Evolutionary conservation across 345 rosid species (phyloP).

Genomic region (Acer saccharum): DNA sequence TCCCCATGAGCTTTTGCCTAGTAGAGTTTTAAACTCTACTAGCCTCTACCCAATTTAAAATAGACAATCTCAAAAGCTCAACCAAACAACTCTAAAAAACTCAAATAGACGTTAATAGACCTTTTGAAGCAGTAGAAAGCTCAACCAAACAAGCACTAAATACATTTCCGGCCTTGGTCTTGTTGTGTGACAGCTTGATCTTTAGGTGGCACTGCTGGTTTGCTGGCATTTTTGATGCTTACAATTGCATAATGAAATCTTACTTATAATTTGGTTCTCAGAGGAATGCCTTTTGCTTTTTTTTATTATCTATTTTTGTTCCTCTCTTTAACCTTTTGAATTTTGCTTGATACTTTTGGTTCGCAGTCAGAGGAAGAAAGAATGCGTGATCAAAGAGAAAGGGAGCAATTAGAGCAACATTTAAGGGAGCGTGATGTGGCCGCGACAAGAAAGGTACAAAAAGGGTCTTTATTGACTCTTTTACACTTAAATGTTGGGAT

Average conservation of each 20-base stretch:
- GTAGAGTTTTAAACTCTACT: too few relatives aligned
- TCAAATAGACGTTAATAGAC: too few relatives aligned
- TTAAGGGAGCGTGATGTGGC: slow-evolving; percentile 88
- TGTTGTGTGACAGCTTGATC: neutral
- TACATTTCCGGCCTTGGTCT: neutral
- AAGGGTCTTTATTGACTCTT: neutral
- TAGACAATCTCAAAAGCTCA: too few relatives aligned
- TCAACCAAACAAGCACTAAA: neutral
- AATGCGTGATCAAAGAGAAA: slow-evolving; percentile 86
- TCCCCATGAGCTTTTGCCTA: too few relatives aligned
- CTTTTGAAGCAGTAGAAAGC: too few relatives aligned
- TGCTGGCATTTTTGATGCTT: neutral
- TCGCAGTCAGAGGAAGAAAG: slow-evolving; percentile 92
- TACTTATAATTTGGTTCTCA: neutral
- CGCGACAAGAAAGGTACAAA: slow-evolving; percentile 69
- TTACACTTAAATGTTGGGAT: neutral
- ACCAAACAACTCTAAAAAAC: too few relatives aligned
- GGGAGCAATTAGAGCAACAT: slow-evolving; percentile 80
- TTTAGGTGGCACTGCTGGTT: neutral
- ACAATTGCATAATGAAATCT: neutral
- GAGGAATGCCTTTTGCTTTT: neutral
- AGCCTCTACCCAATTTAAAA: too few relatives aligned
- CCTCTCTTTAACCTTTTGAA: slow-evolving; percentile 5
- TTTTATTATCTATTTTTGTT: neutral
- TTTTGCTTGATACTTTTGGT: slow-evolving; percentile 15